phyloP scores from a whole-genome alignment of 2,329 filamentous ascomycete genomes.

The Tricladium varicosporioides region DNA sequence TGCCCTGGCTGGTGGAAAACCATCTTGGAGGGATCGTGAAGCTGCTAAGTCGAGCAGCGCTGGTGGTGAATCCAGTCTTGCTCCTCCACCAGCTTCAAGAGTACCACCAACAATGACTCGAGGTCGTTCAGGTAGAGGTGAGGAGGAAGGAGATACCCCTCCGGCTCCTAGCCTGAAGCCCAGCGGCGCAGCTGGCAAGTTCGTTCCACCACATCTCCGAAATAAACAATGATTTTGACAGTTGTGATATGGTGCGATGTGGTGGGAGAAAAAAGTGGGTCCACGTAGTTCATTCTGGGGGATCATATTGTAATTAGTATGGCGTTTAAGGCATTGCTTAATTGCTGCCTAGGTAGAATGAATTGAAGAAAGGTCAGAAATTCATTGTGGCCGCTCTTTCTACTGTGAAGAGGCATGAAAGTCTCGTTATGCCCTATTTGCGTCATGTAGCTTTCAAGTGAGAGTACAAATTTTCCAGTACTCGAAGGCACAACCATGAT shows the following conservation, averaged over 20 bases:
- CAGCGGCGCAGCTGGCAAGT: slow-evolving; percentile 56
- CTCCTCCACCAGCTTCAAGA: slow-evolving; percentile 29
- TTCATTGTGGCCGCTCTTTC: not conserved
- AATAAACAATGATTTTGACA: slow-evolving; percentile 28
- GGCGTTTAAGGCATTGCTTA: slow-evolving; percentile 14
- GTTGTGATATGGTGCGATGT: not conserved
- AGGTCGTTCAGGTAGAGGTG: slow-evolving; percentile 42
- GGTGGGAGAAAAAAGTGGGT: not conserved
- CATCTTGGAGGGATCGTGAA: slow-evolving; percentile 58
- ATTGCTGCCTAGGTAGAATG: not conserved
- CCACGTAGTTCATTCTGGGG: not conserved
- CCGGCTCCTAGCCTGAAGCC: slow-evolving; percentile 48
- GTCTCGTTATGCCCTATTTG: too few species aligned
- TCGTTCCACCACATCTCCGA: slow-evolving; percentile 50
- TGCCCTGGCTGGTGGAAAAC: slow-evolving; percentile 48
- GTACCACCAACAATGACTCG: slow-evolving; percentile 41
- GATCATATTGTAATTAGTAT: slow-evolving; percentile 16
- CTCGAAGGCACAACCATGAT: too few species aligned
- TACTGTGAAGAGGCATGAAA: not conserved
- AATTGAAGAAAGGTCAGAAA: not conserved
- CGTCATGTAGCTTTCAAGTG: too few species aligned
- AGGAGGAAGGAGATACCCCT: slow-evolving; percentile 37
- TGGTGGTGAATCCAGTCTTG: slow-evolving; percentile 22
- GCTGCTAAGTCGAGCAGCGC: slow-evolving; percentile 44
- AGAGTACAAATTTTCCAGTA: too few species aligned